A percentile compares a stretch with the other conserved stretches of the same genome.
These are phyloP conservation scores for Austropuccinia psidii DNA, from an alignment of 1,284 basidiomycete species.

Conservation along the genomic window DNA sequence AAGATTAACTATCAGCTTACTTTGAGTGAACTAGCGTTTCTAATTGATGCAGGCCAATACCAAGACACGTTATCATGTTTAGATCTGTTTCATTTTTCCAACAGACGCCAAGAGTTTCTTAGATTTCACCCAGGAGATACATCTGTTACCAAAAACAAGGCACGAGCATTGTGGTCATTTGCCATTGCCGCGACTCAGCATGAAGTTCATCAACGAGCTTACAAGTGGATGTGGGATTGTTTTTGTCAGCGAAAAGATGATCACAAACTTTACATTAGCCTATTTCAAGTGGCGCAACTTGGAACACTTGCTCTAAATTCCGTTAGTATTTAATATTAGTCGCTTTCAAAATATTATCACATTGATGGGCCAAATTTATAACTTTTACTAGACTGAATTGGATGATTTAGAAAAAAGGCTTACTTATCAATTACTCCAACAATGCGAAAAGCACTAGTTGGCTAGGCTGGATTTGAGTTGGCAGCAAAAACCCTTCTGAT, in stretches of 20 bases:
- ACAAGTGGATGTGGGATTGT: constrained; percentile 87
- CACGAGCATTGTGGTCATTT: constrained; percentile 69
- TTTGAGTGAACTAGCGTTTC: constrained; percentile 90
- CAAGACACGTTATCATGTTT: constrained; percentile 85
- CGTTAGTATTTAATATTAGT: too few species aligned
- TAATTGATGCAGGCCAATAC: constrained; percentile 91
- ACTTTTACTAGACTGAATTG: constrained; percentile 55
- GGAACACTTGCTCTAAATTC: background rate
- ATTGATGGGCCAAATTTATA: too few species aligned
- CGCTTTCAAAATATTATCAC: too few species aligned
- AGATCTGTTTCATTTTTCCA: constrained; percentile 96
- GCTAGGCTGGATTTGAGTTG: constrained; percentile 77
- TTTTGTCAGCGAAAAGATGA: constrained; percentile 83
- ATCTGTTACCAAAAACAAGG: constrained; percentile 60
- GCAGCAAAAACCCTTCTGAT: constrained; percentile 43
- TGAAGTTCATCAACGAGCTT: constrained; percentile 74
- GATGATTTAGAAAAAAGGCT: constrained; percentile 71
- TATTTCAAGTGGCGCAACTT: constrained; percentile 60
- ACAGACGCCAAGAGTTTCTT: constrained; percentile 80
- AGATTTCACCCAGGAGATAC: constrained; percentile 57
- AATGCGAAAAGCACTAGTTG: constrained; percentile 57
- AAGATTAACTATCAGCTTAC: constrained; percentile 81
- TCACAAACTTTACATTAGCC: constrained; percentile 67
- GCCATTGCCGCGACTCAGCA: constrained; percentile 73
- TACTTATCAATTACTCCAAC: constrained; percentile 62